These are phyloP conservation scores for Platismatia glauca DNA, from an alignment of 495 filamentous ascomycete species.

Conservation along the genomic window DNA sequence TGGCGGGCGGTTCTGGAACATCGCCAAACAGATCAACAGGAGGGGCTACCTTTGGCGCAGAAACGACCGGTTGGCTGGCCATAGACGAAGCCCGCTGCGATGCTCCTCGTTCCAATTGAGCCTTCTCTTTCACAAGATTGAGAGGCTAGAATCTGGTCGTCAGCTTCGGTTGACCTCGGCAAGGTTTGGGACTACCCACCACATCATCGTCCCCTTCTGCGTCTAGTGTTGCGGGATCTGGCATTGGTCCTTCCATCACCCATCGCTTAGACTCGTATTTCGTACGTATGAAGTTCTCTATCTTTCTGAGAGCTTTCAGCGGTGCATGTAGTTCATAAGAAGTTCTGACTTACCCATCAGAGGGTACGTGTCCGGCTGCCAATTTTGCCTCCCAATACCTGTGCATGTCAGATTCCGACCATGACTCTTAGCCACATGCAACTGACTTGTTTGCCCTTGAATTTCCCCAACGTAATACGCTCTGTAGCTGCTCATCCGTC, in stretches of 20 bases:
- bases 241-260: constrained; percentile 94
- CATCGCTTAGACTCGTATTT: constrained; percentile 98
- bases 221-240: constrained; percentile 80
- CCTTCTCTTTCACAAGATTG: constrained; percentile 64
- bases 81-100: constrained; percentile 40
- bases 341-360: constrained; percentile 59
- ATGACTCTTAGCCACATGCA: background rate
- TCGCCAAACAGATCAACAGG: constrained; percentile 55
- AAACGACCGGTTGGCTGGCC: constrained; percentile 35
- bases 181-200: constrained; percentile 32
- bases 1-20: constrained; percentile 48
- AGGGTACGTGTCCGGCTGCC: constrained; percentile 83
- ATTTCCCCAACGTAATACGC: constrained; percentile 90
- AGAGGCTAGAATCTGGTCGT: constrained; percentile 43
- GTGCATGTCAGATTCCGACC: constrained; percentile 7
- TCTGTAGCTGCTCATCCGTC: constrained; percentile 96
- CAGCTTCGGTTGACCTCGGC: background rate
- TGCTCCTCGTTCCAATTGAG: constrained; percentile 53
- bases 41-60: constrained; percentile 34
- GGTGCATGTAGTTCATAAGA: constrained; percentile 4
- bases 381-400: constrained; percentile 95
- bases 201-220: constrained; percentile 79
- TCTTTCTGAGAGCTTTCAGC: constrained; percentile 52
- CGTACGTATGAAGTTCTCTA: constrained; percentile 97
- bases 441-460: constrained; percentile 81